Evolutionary conservation across 495 filamentous ascomycete species (phyloP).

Genomic region (Podospora comata): DNA sequence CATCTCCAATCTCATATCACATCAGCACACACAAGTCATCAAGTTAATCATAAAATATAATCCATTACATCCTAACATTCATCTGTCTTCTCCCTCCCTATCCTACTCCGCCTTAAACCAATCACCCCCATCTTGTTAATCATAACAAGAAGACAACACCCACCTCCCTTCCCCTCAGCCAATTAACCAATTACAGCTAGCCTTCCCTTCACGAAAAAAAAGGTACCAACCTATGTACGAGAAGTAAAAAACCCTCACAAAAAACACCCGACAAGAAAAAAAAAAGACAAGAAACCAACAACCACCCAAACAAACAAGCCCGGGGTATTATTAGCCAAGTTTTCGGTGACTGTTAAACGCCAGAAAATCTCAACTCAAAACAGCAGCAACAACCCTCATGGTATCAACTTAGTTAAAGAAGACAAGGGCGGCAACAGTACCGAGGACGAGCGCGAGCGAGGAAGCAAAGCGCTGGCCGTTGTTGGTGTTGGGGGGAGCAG

Average conservation of each 20-base stretch:
- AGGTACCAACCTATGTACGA: slow-evolving; percentile 22
- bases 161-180: background rate
- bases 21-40: background rate
- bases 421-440: slow-evolving; percentile 34
- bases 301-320: slow-evolving; percentile 15
- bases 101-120: background rate
- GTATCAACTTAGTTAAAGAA: slow-evolving; percentile 37
- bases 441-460: slow-evolving; percentile 36
- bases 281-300: background rate
- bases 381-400: background rate
- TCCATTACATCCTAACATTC: background rate
- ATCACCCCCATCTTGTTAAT: background rate
- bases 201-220: background rate
- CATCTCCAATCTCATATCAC: no score
- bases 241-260: slow-evolving; percentile 15
- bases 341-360: background rate
- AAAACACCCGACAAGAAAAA: background rate
- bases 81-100: background rate
- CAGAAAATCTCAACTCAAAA: background rate
- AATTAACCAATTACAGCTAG: background rate
- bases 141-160: background rate
- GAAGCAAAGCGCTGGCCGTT: slow-evolving; percentile 35
- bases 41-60: background rate
- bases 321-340: background rate
- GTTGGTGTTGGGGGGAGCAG: slow-evolving; percentile 26